Evolutionary conservation across 2,329 filamentous ascomycete species (phyloP), one percentile per base, ranked within the genome.

Genomic region (Leptographium procerum): DNA sequence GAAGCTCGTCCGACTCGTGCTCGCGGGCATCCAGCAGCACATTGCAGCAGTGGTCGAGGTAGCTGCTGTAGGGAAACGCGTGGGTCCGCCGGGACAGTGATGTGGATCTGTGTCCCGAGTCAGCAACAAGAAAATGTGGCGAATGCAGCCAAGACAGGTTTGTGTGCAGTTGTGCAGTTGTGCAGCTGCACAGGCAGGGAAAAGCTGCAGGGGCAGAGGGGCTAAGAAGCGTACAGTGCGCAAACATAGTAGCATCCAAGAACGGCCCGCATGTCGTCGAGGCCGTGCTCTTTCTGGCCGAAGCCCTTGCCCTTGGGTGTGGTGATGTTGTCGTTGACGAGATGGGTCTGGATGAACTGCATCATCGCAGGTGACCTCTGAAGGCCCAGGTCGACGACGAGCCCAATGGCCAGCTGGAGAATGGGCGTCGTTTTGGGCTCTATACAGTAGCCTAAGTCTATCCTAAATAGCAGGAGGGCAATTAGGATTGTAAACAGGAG

Each of bases 191-290:
- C 40, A n/a, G 5, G 36, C 9, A 36, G 34, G 7, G 16, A n/a
- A n/a, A n/a, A n/a, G n/a, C n/a, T n/a, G n/a, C n/a, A 36, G 34
- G 34, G 5, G 14, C 14, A n/a, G 36, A n/a, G 14, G 14, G 14
- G 36, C 14, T 40, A 14, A 19, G 13, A 40, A 10, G 28, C 56
- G 1, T 7, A 57, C 51, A 55, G 16, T 10, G 57, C 29, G 7
- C 68, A 67, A 2, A 72, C 55, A 28, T 74, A 74, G 47, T 72
- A 77, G 55, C 69, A 68, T 0, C 73, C 75, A 0, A 77, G 61
- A 3, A 73, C 64, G 0, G 74, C 69, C 0, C 75, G 69, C 61
- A 72, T 72, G 36, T 76, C 73, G 0, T 70, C 67, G 0, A 67
- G 58, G 3, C 67, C 67, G 16, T 71, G 72, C n/a, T 52, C 54